phyloP scores from a whole-genome alignment of 2,329 filamentous ascomycete species.

The Ceratocystis eucalypticola region DNA sequence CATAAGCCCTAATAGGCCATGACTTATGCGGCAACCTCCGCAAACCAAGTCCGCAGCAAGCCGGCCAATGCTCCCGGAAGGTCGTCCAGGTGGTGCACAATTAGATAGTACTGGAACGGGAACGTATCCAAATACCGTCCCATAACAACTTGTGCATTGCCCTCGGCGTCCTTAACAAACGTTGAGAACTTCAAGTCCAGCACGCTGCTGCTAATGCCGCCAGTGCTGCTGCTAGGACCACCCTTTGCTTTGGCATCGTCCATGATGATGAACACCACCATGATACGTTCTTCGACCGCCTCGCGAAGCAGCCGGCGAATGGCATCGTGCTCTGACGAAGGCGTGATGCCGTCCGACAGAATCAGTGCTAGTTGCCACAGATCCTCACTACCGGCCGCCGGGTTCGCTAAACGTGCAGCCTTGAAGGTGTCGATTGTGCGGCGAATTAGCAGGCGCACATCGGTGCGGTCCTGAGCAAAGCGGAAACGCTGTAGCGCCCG shows the following conservation, averaged over 20 bases:
- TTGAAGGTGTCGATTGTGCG: slow-evolving; percentile 72
- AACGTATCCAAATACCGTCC: slow-evolving; percentile 90
- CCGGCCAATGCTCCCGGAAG: slow-evolving; percentile 78
- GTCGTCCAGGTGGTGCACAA: slow-evolving; percentile 84
- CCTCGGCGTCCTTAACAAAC: slow-evolving; percentile 53
- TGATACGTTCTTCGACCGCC: slow-evolving; percentile 85
- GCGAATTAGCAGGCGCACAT: slow-evolving; percentile 65
- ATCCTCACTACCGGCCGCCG: slow-evolving; percentile 41
- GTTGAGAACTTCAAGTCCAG: slow-evolving; percentile 77
- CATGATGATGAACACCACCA: slow-evolving; percentile 96
- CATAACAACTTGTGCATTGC: slow-evolving; percentile 59
- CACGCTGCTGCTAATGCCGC: slow-evolving; percentile 49
- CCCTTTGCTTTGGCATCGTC: slow-evolving; percentile 40
- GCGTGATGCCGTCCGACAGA: slow-evolving; percentile 85
- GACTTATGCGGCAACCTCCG: slow-evolving; percentile 43
- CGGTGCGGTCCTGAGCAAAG: slow-evolving; percentile 74
- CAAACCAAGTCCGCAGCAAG: slow-evolving; percentile 91
- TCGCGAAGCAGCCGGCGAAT: slow-evolving; percentile 73
- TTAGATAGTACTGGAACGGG: slow-evolving; percentile 92
- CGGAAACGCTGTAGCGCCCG: slow-evolving; percentile 46
- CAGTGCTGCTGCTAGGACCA: slow-evolving; percentile 20
- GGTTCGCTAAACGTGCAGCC: slow-evolving; percentile 49
- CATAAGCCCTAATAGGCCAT: neutral
- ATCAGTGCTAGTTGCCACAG: slow-evolving; percentile 93
- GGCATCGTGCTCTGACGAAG: slow-evolving; percentile 62